Percentiles rank a stretch among this genome's conserved stretches.
Conservation (phyloP, 2,329 filamentous ascomycete species). For the Aspergillus ruber region DNA sequence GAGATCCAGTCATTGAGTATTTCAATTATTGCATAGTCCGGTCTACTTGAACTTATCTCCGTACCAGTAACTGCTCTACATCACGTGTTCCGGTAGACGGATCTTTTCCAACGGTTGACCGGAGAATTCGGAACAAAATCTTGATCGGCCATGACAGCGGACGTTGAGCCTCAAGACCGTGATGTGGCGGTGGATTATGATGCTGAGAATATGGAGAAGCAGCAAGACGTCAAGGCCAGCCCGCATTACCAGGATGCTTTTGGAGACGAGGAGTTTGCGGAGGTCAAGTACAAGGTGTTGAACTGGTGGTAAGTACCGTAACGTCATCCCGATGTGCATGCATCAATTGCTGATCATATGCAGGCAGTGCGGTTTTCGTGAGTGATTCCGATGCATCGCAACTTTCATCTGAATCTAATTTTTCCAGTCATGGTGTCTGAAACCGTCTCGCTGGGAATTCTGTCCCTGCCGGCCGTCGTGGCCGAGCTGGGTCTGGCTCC, state of each 20-base stretch:
- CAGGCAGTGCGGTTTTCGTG: conserved; percentile 36
- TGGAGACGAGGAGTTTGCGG: conserved; percentile 28
- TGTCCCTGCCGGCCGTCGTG: conserved; percentile 48
- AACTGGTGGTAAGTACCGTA: conserved; percentile 30
- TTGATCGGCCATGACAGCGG: neutral
- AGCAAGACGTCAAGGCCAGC: neutral
- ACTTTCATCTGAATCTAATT: conserved; percentile 1
- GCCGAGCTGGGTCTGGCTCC: conserved; percentile 47
- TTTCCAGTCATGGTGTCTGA: conserved; percentile 48
- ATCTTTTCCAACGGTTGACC: neutral
- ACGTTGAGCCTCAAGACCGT: neutral
- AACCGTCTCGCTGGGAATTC: conserved; percentile 50
- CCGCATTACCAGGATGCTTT: conserved; percentile 22
- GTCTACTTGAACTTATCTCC: too few species aligned
- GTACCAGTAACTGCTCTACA: too few species aligned
- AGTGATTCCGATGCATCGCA: conserved; percentile 3
- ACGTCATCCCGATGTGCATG: neutral
- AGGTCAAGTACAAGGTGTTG: conserved; percentile 45
- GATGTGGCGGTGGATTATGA: neutral
- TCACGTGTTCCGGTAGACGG: too few species aligned
- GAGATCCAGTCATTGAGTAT: too few species aligned
- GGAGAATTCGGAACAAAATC: too few species aligned
- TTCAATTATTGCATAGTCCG: too few species aligned
- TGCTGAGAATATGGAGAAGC: conserved; percentile 12
- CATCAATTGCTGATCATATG: conserved; percentile 22